Evolutionary conservation across 495 filamentous ascomycete species (phyloP), one percentile per base, ranked within the genome.

Genomic region (Tuber brumale): DNA sequence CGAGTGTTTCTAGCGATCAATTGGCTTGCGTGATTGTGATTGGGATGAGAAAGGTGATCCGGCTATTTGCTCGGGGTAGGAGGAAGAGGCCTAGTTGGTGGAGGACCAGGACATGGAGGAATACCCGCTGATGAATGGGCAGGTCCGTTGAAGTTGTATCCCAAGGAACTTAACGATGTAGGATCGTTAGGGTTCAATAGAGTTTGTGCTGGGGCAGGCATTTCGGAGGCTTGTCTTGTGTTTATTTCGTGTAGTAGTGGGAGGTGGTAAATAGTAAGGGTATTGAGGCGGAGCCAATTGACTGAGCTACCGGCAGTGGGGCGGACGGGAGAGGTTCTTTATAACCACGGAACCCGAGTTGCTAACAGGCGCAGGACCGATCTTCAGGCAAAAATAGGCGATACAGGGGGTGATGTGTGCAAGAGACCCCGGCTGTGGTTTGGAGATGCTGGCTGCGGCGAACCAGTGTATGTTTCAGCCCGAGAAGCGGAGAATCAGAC

Each of bases 101-200:
- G 81, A 70, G 81, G 81, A 31, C 81, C 81, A 43, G 81, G 81
- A 48, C 81, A 82, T 37, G 81, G 81, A 41, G 81, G 81, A 51
- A 83, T 74, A 39, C 57, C 57, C 7, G 70, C 37, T 42, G 69
- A 61, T n/a, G 81, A 76, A 19, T 76, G 82, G 35, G 81, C 79
- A 43, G 81, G 81, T n/a, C 81, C 81, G 70, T 83, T 83, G 76
- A 83, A 83, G 81, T 83, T 83, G 81, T 83, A 83, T 23, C 81
- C 81, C 74, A 83, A 73, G 27, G 81, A 83, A 69, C 76, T 83
- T 27, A 83, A 74, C 37, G 76, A 83, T 76, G 82, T 83, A 46
- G 81, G 79, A 73, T 83, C 81, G 69, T 83, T 83, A 66, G 81
- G 81, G 81, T 79, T 83, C 79, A 81, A 74, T 72, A 83, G 79